These are phyloP conservation scores for Cadophora malorum DNA, from an alignment of 2,329 filamentous ascomycete genomes.

Conservation along the genomic window DNA sequence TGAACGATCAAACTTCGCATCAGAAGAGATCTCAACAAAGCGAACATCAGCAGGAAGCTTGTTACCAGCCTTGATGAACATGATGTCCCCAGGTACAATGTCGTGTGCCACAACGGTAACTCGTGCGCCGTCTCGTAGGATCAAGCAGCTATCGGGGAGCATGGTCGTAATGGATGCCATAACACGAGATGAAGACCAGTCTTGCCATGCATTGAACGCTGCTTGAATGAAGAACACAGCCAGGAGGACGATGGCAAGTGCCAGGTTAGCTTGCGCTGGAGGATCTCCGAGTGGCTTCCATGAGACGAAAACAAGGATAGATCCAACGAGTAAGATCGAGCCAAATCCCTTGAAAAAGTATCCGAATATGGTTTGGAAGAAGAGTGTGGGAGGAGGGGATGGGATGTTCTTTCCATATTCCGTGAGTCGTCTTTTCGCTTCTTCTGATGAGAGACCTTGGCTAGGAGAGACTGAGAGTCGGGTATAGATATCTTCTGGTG, in stretches of 20 bases:
- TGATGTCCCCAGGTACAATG: constrained; percentile 74
- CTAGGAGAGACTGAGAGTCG: constrained; percentile 62
- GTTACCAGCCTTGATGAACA: constrained; percentile 73
- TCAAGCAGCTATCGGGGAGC: constrained; percentile 75
- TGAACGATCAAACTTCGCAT: constrained; percentile 75
- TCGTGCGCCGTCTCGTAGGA: constrained; percentile 64
- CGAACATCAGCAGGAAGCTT: constrained; percentile 78
- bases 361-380: constrained; percentile 62
- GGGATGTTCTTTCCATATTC: constrained; percentile 73
- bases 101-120: constrained; percentile 59
- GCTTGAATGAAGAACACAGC: constrained; percentile 74
- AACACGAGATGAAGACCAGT: constrained; percentile 77
- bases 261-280: constrained; percentile 73
- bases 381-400: constrained; percentile 67
- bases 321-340: constrained; percentile 69
- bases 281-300: constrained; percentile 79
- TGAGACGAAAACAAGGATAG: constrained; percentile 75
- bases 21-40: constrained; percentile 70
- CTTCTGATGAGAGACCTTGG: constrained; percentile 65
- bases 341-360: constrained; percentile 85
- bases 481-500: constrained; percentile 62
- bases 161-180: constrained; percentile 83
- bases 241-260: constrained; percentile 74
- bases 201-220: constrained; percentile 72
- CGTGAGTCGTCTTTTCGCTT: constrained; percentile 59